These are phyloP conservation scores for Lineolata rhizophorae DNA, from an alignment of 495 filamentous ascomycete genomes.

Conservation along the genomic window DNA sequence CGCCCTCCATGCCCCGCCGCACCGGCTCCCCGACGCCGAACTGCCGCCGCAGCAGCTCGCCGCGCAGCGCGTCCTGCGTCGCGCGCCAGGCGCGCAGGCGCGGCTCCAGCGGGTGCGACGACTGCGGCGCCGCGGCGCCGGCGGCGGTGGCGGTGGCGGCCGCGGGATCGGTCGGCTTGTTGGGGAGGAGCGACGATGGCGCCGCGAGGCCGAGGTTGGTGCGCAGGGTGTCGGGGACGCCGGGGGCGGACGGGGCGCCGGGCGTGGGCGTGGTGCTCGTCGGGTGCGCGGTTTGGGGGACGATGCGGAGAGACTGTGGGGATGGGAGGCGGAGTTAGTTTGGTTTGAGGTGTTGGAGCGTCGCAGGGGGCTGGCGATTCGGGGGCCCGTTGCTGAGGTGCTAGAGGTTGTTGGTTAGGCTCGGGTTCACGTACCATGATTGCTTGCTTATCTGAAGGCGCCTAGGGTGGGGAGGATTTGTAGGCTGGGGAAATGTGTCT, in stretches of 20 bases:
- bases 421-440: too few species aligned
- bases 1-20: constrained; percentile 84
- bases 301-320: constrained; percentile 67
- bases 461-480: too few species aligned
- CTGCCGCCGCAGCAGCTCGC: constrained; percentile 61
- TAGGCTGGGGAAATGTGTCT: too few species aligned
- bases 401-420: too few species aligned
- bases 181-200: constrained; percentile 23
- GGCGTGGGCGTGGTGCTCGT: constrained; percentile 17
- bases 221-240: constrained; percentile 80
- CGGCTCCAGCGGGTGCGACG: constrained; percentile 75
- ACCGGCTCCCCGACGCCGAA: constrained; percentile 91
- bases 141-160: constrained; percentile 17
- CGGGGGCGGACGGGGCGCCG: constrained; percentile 70
- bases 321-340: too few species aligned
- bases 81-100: constrained; percentile 65
- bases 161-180: too few species aligned
- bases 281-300: constrained; percentile 39
- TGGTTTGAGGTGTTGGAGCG: constrained; percentile 8
- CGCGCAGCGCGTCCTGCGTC: constrained; percentile 70
- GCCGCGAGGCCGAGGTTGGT: constrained; percentile 37
- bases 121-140: constrained; percentile 5
- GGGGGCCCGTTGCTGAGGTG: too few species aligned
- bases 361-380: constrained; percentile 7
- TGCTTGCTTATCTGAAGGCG: too few species aligned